Conservation (phyloP, 2,329 filamentous ascomycete genomes). For the Gliomastix tumulicola region DNA sequence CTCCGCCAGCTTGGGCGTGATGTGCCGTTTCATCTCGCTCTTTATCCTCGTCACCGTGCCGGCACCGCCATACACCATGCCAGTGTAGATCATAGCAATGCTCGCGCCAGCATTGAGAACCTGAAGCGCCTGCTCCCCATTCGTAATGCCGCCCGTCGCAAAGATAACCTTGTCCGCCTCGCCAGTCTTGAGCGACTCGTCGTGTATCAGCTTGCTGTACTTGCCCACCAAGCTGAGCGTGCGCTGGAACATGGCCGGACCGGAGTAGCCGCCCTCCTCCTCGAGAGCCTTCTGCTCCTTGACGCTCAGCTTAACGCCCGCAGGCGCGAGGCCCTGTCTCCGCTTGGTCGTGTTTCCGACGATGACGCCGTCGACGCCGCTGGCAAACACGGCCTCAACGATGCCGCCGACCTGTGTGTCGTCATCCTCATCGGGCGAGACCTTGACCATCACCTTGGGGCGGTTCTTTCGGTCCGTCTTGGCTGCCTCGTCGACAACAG, state of each 20-base stretch:
- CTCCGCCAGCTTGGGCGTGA: slow-evolving; percentile 20
- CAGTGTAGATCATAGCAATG: slow-evolving; percentile 88
- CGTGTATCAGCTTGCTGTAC: slow-evolving; percentile 66
- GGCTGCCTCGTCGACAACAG: slow-evolving; percentile 74
- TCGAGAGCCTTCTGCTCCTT: slow-evolving; percentile 62
- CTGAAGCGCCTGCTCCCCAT: slow-evolving; percentile 74
- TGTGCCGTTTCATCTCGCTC: slow-evolving; percentile 46
- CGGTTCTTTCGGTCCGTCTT: slow-evolving; percentile 62
- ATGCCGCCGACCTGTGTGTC: slow-evolving; percentile 82
- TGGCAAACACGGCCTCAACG: slow-evolving; percentile 73
- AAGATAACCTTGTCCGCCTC: slow-evolving; percentile 72
- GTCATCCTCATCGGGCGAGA: slow-evolving; percentile 89
- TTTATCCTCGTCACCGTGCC: slow-evolving; percentile 61
- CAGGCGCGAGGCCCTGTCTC: slow-evolving; percentile 60
- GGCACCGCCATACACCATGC: slow-evolving; percentile 55
- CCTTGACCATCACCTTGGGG: slow-evolving; percentile 84
- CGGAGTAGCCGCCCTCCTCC: slow-evolving; percentile 85
- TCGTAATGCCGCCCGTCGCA: slow-evolving; percentile 87
- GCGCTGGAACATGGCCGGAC: slow-evolving; percentile 78
- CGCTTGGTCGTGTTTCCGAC: slow-evolving; percentile 96
- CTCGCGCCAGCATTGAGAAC: slow-evolving; percentile 84
- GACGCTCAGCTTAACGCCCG: slow-evolving; percentile 57
- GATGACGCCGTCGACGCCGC: slow-evolving; percentile 89
- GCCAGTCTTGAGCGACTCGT: slow-evolving; percentile 24
- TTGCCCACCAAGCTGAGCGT: slow-evolving; percentile 72